Conservation (phyloP, 2,329 filamentous ascomycete species). For the Microdochium trichocladiopsis region DNA sequence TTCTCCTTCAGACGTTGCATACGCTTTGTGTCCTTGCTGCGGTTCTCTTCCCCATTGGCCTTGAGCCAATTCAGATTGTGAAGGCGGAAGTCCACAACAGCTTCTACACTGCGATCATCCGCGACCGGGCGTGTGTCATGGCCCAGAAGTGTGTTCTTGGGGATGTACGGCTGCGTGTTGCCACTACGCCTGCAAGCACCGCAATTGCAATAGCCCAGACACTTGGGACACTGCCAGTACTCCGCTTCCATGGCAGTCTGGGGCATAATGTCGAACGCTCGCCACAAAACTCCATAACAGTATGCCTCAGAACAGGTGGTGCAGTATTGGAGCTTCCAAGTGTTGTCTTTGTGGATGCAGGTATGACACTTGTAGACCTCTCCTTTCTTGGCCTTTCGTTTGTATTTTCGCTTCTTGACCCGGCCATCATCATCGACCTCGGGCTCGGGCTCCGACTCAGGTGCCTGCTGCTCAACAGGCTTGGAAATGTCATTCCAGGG, state of each 20-base stretch:
- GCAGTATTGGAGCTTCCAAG: conserved; percentile 81
- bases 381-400: conserved; percentile 44
- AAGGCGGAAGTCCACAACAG: conserved; percentile 80
- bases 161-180: conserved; percentile 72
- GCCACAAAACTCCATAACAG: conserved; percentile 88
- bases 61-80: conserved; percentile 84
- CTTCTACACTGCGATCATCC: conserved; percentile 84
- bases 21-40: conserved; percentile 47
- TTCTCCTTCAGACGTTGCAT: conserved; percentile 50
- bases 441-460: conserved; percentile 40
- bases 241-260: conserved; percentile 72
- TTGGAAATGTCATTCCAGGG: conserved; percentile 80
- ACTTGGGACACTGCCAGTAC: conserved; percentile 85
- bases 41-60: conserved; percentile 48
- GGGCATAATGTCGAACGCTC: conserved; percentile 87
- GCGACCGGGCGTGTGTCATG: conserved; percentile 88
- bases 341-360: conserved; percentile 71
- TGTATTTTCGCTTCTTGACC: conserved; percentile 57
- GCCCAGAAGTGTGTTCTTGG: conserved; percentile 79
- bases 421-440: conserved; percentile 59
- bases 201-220: conserved; percentile 80
- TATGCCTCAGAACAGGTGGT: conserved; percentile 70
- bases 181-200: conserved; percentile 62
- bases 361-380: conserved; percentile 67
- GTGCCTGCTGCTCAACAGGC: conserved; percentile 37